These are phyloP conservation scores for Fusarium transvaalense DNA, from an alignment of 2,329 filamentous ascomycete species.

Conservation along the genomic window DNA sequence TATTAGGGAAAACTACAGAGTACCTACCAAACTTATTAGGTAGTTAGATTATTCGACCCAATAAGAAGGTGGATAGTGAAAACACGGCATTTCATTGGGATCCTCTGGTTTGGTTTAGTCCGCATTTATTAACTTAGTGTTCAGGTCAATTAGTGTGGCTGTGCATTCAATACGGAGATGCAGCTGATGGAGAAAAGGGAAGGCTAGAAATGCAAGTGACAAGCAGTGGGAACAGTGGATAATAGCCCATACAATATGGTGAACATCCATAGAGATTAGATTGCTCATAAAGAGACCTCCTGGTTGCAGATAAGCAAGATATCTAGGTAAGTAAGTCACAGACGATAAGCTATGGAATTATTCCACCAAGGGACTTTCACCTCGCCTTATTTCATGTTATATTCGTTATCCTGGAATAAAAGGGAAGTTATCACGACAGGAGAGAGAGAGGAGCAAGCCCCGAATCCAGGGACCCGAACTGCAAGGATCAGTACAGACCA, in stretches of 20 bases:
- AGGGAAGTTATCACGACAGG: conserved; percentile 26
- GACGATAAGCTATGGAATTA: background rate
- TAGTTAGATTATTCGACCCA: background rate
- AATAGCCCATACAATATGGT: conserved; percentile 10
- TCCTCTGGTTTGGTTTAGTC: conserved; percentile 9
- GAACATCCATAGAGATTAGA: conserved; percentile 22
- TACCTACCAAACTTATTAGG: background rate
- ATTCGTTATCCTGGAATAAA: background rate
- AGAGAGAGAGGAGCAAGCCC: conserved; percentile 4
- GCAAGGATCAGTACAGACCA: background rate
- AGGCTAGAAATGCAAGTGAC: conserved; percentile 15
- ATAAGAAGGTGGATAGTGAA: conserved; percentile 8
- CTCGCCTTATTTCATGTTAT: conserved; percentile 6
- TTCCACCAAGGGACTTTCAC: conserved; percentile 25
- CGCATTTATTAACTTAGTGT: conserved; percentile 16
- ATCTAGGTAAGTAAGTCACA: no score
- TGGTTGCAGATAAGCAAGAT: background rate
- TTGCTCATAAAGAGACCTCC: conserved; percentile 15
- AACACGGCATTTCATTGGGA: background rate
- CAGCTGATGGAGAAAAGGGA: conserved; percentile 32
- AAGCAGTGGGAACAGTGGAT: background rate
- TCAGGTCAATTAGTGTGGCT: conserved; percentile 42
- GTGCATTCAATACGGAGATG: conserved; percentile 32
- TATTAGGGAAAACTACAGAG: background rate
- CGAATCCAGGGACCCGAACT: conserved; percentile 10